These are phyloP conservation scores for Claviceps quebecensis DNA, from an alignment of 2,329 filamentous ascomycete genomes.

Conservation along the genomic window DNA sequence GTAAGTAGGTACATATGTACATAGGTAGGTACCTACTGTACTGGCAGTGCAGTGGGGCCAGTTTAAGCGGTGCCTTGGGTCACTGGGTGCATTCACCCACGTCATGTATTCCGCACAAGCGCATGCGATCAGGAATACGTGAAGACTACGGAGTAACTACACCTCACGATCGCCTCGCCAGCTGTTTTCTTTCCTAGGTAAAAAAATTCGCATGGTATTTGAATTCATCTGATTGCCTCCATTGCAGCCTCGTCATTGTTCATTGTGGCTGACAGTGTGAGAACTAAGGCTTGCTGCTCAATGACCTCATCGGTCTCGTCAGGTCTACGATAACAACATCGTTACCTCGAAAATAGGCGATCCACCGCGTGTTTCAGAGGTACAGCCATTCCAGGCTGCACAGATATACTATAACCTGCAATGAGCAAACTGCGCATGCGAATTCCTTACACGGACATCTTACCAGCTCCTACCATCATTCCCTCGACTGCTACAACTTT, in stretches of 20 bases:
- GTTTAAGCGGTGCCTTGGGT: no score
- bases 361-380: neutral
- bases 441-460: constrained; percentile 78
- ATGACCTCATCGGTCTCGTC: neutral
- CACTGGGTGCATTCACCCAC: neutral
- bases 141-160: no score
- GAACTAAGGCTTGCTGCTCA: neutral
- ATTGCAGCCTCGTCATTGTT: neutral
- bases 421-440: constrained; percentile 66
- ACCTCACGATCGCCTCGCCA: neutral
- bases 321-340: neutral
- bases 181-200: neutral
- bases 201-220: no score
- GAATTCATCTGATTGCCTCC: neutral
- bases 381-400: neutral
- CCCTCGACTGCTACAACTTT: constrained; percentile 58
- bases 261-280: no score
- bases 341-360: neutral
- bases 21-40: no score
- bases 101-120: neutral
- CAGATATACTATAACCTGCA: constrained; percentile 3
- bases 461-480: constrained; percentile 61
- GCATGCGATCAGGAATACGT: neutral
- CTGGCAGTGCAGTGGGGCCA: neutral
- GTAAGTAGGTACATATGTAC: no score